Base-by-base conservation (phyloP, 2,329 filamentous ascomycete species). In the Colletotrichum tofieldiae region DNA sequence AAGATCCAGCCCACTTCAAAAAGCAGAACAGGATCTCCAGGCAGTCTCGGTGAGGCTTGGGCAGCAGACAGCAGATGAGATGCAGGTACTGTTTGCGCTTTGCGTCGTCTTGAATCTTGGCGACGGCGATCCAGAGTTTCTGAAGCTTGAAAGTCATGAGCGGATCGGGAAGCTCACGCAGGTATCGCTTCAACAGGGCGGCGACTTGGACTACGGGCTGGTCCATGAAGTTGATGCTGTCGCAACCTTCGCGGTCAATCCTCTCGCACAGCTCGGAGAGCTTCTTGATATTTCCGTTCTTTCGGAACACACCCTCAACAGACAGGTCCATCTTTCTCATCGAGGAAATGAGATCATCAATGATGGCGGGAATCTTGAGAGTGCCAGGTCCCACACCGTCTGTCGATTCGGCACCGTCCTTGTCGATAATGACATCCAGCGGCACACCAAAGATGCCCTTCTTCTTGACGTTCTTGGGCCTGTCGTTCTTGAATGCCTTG, bases 321-420 rank as follows among this genome's bases (percentile, higher is more conserved):
- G 96, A 98, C 85, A 99, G 95, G 81, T 99, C 96, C 94, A 99
- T 98, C 82, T 96, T 96, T 77, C 95, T 92, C 94, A 99, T 98
- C 16, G 95, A 95, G 5, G 94, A 93, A 47, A 99, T 93, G 60
- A 96, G 92, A 80, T 98, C 96, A 78, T 98, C 96, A n/a, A 99
- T 89, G 64, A 99, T 87, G n/a, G 94, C 93, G 3, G 96, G 96
- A 52, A 99, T 94, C 65, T 94, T 93, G 68, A 99, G 87, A 18
- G 94, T 93, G 23, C 95, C 96, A 14, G 96, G 95, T 0, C 96
- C 96, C 73, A 99, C 94, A 45, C 96, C 96, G 80, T 98, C 95
- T 1, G 95, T 98, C n/a, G 95, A 98, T 79, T 99, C 96, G 51
- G 96, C 96, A 54, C 96, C 96, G 77, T 98, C 96, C 75, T 94